Base-by-base conservation (phyloP, 1,284 basidiomycete genomes). In the Fistulina hepatica region DNA sequence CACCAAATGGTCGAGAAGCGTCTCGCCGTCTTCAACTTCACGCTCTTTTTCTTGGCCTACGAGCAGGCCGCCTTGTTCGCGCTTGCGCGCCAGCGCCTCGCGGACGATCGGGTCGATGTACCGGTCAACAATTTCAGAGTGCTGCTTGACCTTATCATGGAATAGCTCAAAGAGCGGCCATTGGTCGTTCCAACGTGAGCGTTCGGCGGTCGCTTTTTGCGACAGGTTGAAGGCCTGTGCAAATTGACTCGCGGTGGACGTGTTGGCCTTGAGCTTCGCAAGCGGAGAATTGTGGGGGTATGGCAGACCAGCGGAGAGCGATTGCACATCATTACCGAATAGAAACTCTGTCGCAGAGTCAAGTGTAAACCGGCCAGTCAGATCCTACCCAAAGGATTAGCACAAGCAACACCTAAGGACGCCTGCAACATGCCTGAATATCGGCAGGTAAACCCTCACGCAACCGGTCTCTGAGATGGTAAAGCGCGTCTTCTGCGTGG, bases 331-430 rank as follows among this genome's bases (percentile, higher is more conserved):
- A 4, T 51, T 48, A 6, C 66, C 66, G 36, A 71, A 65, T 6
- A 71, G 56, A 44, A 69, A 71, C 37, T 68, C 63, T 0, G 64
- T 59, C 0, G 67, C 65, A 2, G 63, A 56, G 44, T 71, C 69
- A 26, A 71, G 53, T 2, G 65, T 65, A 43, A 70, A 67, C 7
- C 65, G 61, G 5, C 51, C 48, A 9, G 54, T 54, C 37, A 63
- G 42, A 36, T 67, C 65, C 53, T 73, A 48, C 24, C 9, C n/a
- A 25, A 9, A n/a, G n/a, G 28, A 16, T 19, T 9, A n/a, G 9
- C n/a, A n/a, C 24, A 9, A 25, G 24, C 9, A 25, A 9, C 9
- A n/a, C n/a, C 24, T 25, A n/a, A 25, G 9, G 24, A n/a, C 24
- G 24, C 24, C 24, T 9, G 9, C 24, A n/a, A 26, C 49, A 4